A percentile compares a stretch with the other conserved stretches of the same genome.
These are phyloP conservation scores for Colletotrichum aenigma DNA, from an alignment of 2,329 filamentous ascomycete genomes.

Conservation along the genomic window DNA sequence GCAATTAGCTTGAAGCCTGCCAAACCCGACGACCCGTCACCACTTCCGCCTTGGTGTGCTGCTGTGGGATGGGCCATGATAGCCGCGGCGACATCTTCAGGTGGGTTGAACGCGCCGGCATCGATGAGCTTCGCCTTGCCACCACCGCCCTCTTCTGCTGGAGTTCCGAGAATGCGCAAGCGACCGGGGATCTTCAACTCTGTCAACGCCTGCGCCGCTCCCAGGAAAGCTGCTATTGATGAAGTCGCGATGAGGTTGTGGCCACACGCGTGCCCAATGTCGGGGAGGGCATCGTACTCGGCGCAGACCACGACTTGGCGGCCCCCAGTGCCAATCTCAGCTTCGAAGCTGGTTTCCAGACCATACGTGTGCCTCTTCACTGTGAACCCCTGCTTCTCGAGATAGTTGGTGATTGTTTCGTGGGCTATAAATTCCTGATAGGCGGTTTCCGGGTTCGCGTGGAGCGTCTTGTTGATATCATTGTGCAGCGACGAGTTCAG, in stretches of 20 bases:
- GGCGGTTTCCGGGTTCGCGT: constrained; percentile 52
- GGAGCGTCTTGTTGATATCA: constrained; percentile 31
- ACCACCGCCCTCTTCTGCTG: constrained; percentile 47
- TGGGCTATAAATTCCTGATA: constrained; percentile 58
- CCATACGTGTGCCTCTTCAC: constrained; percentile 56
- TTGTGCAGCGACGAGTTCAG: constrained; percentile 17
- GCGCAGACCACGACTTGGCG: constrained; percentile 45
- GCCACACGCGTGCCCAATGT: constrained; percentile 50
- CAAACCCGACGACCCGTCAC: constrained; percentile 20
- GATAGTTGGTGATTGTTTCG: constrained; percentile 48
- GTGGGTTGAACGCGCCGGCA: constrained; percentile 31
- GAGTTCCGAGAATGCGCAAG: constrained; percentile 44
- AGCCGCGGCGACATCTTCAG: constrained; percentile 36
- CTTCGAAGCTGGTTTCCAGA: constrained; percentile 56
- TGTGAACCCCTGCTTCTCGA: constrained; percentile 46
- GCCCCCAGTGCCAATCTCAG: constrained; percentile 44
- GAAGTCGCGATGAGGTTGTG: constrained; percentile 50
- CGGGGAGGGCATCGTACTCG: constrained; percentile 53
- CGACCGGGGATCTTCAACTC: constrained; percentile 33
- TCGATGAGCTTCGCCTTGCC: constrained; percentile 42
- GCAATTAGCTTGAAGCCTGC: constrained; percentile 34
- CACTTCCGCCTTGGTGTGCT: constrained; percentile 3
- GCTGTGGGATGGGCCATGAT: constrained; percentile 33
- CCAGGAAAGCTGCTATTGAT: constrained; percentile 44
- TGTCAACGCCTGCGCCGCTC: constrained; percentile 35